Conservation (phyloP, 163 green algal genomes). For the Coccomyxa subellipsoidea region DNA sequence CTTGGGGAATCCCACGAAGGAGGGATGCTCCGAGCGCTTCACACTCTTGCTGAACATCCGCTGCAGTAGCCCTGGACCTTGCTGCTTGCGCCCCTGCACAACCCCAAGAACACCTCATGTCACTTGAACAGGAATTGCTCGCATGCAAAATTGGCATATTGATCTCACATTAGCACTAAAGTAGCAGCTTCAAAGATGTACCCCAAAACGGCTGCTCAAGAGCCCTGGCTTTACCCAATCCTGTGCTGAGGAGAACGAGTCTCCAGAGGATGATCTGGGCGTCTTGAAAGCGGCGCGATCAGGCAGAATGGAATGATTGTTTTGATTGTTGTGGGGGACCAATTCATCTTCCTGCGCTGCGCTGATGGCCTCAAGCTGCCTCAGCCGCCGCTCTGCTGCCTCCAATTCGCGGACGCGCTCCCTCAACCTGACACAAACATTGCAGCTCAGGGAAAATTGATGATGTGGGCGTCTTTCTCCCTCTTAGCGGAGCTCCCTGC, state of each 20-base stretch:
- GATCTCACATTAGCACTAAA: not conserved
- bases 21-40: constrained; percentile 9
- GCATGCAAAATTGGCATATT: not conserved
- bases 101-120: not conserved
- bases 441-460: not conserved
- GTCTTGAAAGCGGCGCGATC: not conserved
- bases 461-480: too few relatives aligned
- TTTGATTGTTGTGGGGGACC: not conserved
- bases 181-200: not conserved
- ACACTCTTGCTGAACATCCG: constrained; percentile 16
- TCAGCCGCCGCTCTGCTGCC: not conserved
- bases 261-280: not conserved
- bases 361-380: not conserved
- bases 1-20: constrained; percentile 18
- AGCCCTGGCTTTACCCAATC: not conserved
- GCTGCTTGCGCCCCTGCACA: constrained; percentile 16
- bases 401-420: not conserved
- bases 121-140: too few relatives aligned
- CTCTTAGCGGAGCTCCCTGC: too few relatives aligned
- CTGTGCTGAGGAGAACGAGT: not conserved
- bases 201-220: not conserved
- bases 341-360: not conserved
- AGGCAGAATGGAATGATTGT: not conserved
- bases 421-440: not conserved
- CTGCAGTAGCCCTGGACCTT: constrained; percentile 11